A percentile compares a stretch with the other conserved stretches of the same genome.
phyloP scores from a whole-genome alignment of 768 basidiomycete species.

The Termitomyces sp. region DNA sequence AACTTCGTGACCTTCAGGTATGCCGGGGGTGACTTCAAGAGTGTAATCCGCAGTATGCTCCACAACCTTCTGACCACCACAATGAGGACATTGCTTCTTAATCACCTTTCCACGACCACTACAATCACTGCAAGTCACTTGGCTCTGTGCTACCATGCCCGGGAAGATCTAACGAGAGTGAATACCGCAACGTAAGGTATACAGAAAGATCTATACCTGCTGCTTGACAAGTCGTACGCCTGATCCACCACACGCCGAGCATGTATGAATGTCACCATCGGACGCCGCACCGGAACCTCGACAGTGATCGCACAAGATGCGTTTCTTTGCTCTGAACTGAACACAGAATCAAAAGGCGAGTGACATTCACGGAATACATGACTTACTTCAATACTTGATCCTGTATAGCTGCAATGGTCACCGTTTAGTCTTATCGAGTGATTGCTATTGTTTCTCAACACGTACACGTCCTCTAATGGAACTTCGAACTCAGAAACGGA shows the following conservation, averaged over 20 bases:
- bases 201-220: slow-evolving; percentile 38
- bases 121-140: slow-evolving; percentile 81
- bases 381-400: slow-evolving; percentile 76
- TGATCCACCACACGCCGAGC: slow-evolving; percentile 76
- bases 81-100: slow-evolving; percentile 75
- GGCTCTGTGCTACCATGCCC: slow-evolving; percentile 91
- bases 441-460: neutral
- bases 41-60: slow-evolving; percentile 81
- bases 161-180: slow-evolving; percentile 67
- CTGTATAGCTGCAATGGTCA: slow-evolving; percentile 58
- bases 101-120: slow-evolving; percentile 81
- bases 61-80: slow-evolving; percentile 75
- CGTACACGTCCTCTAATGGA: slow-evolving; percentile 77
- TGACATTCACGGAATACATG: slow-evolving; percentile 21
- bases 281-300: slow-evolving; percentile 93
- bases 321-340: slow-evolving; percentile 91
- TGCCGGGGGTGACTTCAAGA: slow-evolving; percentile 81
- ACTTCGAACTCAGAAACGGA: slow-evolving; percentile 84
- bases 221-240: slow-evolving; percentile 86
- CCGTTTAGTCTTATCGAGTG: neutral
- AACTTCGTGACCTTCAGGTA: slow-evolving; percentile 91
- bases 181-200: neutral
- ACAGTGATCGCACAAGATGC: slow-evolving; percentile 94
- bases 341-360: neutral
- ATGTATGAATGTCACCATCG: slow-evolving; percentile 84